Evolutionary conservation across 202 grass and related monocot species (phyloP).

Genomic region (Schoenoplectus triqueter): DNA sequence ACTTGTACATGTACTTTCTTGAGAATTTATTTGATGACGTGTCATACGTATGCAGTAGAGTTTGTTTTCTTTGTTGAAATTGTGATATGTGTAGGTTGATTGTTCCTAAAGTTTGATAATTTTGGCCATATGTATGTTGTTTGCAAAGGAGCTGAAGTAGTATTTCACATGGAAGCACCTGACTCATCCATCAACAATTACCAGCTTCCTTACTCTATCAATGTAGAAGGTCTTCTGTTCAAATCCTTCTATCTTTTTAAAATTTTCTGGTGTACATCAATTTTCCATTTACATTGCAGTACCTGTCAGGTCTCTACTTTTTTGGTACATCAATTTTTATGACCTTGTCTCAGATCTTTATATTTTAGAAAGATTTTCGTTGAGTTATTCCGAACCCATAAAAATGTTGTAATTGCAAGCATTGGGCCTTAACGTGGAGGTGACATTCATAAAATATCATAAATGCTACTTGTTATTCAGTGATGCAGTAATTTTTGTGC

Average conservation of each 20-base stretch:
- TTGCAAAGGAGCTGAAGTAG: conserved; percentile 82
- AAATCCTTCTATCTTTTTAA: conserved; percentile 43
- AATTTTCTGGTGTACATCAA: too few relatives aligned
- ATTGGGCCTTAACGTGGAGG: conserved; percentile 92
- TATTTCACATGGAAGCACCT: conserved; percentile 99
- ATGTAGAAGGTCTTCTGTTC: conserved; percentile 74
- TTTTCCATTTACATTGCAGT: neutral
- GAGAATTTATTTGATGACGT: too few relatives aligned
- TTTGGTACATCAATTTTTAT: neutral
- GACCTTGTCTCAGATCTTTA: neutral
- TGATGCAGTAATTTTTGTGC: conserved; percentile 93
- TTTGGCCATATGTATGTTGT: conserved; percentile 42
- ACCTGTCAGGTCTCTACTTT: neutral
- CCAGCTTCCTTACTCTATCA: conserved; percentile 95
- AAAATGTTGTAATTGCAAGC: conserved; percentile 50
- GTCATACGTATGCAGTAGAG: neutral
- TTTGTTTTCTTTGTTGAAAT: conserved; percentile 26
- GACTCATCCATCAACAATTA: conserved; percentile 99
- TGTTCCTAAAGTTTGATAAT: neutral
- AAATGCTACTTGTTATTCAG: conserved; percentile 71
- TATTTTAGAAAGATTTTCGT: neutral
- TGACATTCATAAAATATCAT: conserved; percentile 33
- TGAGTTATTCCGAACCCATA: neutral
- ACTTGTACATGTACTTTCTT: too few relatives aligned
- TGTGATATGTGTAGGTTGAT: conserved; percentile 25